Percentiles rank a stretch among this genome's conserved stretches.
phyloP scores from a whole-genome alignment of 2,329 filamentous ascomycete species.

The Paecilomyces dactylethromorphus region DNA sequence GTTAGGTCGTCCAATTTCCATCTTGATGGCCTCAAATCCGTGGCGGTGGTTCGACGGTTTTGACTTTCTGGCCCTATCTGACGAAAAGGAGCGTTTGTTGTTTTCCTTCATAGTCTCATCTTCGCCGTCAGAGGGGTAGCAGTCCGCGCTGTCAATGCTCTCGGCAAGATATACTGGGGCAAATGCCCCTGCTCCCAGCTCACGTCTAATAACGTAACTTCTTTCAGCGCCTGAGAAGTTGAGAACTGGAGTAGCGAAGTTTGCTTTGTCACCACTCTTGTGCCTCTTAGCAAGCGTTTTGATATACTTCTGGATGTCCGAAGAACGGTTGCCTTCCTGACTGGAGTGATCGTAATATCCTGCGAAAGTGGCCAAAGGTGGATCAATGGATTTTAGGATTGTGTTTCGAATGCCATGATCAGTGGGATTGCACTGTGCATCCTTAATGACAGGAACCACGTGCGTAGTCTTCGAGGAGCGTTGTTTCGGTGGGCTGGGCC shows the following conservation, averaged over 20 bases:
- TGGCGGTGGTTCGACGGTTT: constrained; percentile 36
- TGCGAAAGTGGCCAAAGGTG: constrained; percentile 65
- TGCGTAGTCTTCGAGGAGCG: constrained; percentile 12
- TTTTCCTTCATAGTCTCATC: constrained; percentile 37
- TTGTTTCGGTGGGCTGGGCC: constrained; percentile 14
- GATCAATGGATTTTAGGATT: constrained; percentile 68
- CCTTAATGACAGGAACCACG: constrained; percentile 66
- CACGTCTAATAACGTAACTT: constrained; percentile 71
- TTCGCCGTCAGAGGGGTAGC: constrained; percentile 26
- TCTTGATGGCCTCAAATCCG: constrained; percentile 79
- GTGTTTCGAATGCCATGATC: constrained; percentile 66
- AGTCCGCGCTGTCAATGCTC: constrained; percentile 52
- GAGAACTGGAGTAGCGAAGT: constrained; percentile 57
- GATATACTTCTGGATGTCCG: constrained; percentile 75
- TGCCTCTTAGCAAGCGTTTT: constrained; percentile 55
- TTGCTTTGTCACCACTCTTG: constrained; percentile 51
- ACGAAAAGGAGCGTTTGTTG: constrained; percentile 50
- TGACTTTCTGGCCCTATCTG: constrained; percentile 24
- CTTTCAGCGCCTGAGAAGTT: constrained; percentile 59
- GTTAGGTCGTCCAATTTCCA: constrained; percentile 74
- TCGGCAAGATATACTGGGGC: constrained; percentile 92
- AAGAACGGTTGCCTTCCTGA: constrained; percentile 57
- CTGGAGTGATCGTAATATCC: constrained; percentile 72
- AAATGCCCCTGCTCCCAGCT: constrained; percentile 89
- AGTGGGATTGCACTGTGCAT: constrained; percentile 81